Conservation (phyloP, 2,329 filamentous ascomycete genomes). For the Hymenotorrendiella dingleyae region DNA sequence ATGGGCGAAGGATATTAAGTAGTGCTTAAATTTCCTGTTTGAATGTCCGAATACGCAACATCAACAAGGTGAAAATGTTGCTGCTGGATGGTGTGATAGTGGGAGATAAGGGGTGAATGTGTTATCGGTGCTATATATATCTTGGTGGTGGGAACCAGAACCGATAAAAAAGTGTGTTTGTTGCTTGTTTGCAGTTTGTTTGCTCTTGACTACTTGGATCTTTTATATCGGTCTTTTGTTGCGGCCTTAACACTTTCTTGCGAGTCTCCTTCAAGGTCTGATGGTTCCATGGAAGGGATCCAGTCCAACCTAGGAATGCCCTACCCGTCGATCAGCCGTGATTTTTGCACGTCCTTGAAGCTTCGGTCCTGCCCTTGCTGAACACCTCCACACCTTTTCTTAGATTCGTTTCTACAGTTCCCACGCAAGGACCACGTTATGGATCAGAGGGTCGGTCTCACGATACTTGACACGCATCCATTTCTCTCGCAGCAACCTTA, state of each 20-base stretch:
- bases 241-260: constrained; percentile 8
- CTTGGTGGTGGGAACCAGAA: too few relatives aligned
- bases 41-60: too few relatives aligned
- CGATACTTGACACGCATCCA: constrained; percentile 18
- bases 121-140: too few relatives aligned
- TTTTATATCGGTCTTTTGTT: constrained; percentile 6
- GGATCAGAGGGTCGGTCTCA: constrained; percentile 22
- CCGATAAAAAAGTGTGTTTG: too few relatives aligned
- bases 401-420: constrained; percentile 18
- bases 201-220: too few relatives aligned
- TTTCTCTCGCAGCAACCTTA: constrained; percentile 21
- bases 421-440: constrained; percentile 14
- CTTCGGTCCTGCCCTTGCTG: constrained; percentile 23
- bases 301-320: constrained; percentile 25
- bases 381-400: constrained; percentile 27
- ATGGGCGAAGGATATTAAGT: too few relatives aligned
- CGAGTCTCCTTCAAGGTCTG: constrained; percentile 2
- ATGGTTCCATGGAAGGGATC: constrained; percentile 9
- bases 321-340: constrained; percentile 24
- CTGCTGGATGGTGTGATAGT: too few relatives aligned
- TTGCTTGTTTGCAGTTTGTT: constrained; percentile 3
- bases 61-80: too few relatives aligned
- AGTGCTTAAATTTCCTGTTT: too few relatives aligned
- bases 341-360: constrained; percentile 26
- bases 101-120: too few relatives aligned